Percentiles rank a stretch among this genome's conserved stretches.
Evolutionary conservation across 2,329 filamentous ascomycete genomes (phyloP).

Genomic region (Davidsoniella eucalypti): DNA sequence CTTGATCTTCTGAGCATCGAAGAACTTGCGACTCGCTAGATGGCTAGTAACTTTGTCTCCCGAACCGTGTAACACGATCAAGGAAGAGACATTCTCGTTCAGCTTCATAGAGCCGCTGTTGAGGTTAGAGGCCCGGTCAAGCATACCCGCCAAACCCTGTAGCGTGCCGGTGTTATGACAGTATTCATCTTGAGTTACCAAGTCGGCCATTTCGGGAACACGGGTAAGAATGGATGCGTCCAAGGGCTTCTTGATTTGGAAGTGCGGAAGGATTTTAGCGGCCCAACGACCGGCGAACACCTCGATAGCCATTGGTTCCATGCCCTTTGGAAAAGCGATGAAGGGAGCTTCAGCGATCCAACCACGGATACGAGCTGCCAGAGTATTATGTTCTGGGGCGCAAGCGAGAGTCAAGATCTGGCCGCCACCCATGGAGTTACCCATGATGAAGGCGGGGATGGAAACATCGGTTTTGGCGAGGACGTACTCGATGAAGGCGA

Average conservation of each 20-base stretch:
- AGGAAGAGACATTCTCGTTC: conserved; percentile 36
- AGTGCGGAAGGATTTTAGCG: conserved; percentile 47
- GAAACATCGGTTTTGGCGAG: conserved; percentile 34
- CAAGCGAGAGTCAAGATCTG: conserved; percentile 49
- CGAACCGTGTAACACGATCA: conserved; percentile 68
- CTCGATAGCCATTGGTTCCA: conserved; percentile 45
- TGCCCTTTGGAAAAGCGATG: conserved; percentile 50
- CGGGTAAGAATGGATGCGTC: conserved; percentile 48
- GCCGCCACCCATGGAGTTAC: conserved; percentile 82
- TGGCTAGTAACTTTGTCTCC: conserved; percentile 53
- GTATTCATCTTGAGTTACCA: conserved; percentile 48
- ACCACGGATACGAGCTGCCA: conserved; percentile 48
- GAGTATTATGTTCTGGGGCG: conserved; percentile 31
- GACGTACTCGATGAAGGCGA: conserved; percentile 43
- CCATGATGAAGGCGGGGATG: conserved; percentile 65
- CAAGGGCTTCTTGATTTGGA: conserved; percentile 50
- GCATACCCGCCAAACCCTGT: conserved; percentile 59
- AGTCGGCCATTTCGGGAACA: conserved; percentile 45
- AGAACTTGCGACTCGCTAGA: conserved; percentile 46
- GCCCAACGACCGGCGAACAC: conserved; percentile 51
- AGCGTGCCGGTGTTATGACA: conserved; percentile 74
- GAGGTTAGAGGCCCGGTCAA: conserved; percentile 54
- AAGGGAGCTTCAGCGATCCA: conserved; percentile 67
- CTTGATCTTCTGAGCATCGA: conserved; percentile 37
- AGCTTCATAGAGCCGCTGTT: conserved; percentile 36